Percentiles rank a stretch among this genome's conserved stretches.
Conservation (phyloP, 495 filamentous ascomycete species). For the Penicillium waksmanii region DNA sequence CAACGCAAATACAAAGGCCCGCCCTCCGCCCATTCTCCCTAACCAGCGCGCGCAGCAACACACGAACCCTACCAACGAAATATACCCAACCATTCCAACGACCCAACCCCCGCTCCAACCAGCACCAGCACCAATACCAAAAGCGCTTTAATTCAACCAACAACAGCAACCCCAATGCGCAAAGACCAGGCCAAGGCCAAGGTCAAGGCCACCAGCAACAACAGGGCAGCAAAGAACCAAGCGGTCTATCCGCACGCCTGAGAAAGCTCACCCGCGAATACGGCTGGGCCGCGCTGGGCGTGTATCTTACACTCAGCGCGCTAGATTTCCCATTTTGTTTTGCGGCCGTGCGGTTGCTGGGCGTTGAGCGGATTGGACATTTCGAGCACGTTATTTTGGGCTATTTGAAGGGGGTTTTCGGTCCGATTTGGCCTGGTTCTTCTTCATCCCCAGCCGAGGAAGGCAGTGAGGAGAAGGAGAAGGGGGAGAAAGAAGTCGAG, state of each 20-base stretch:
- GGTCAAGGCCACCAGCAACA: background rate
- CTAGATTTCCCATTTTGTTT: constrained; percentile 97
- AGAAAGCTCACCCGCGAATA: constrained; percentile 90
- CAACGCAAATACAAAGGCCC: no score
- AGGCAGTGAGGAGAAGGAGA: constrained; percentile 11
- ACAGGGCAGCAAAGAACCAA: constrained; percentile 36
- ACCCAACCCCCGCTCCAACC: background rate
- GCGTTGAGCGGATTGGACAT: constrained; percentile 80
- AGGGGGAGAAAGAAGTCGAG: no score
- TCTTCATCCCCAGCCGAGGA: constrained; percentile 13
- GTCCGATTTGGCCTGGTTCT: constrained; percentile 38
- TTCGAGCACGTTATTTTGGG: constrained; percentile 54
- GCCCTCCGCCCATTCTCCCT: no score
- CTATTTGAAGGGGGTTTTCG: constrained; percentile 35
- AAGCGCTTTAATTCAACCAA: background rate
- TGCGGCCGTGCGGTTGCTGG: constrained; percentile 77
- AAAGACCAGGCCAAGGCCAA: constrained; percentile 5
- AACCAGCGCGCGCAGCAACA: no score
- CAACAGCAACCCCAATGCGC: constrained; percentile 4
- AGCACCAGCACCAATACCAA: background rate
- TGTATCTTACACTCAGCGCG: constrained; percentile 81
- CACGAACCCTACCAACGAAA: no score
- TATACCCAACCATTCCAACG: background rate
- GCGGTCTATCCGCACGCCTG: constrained; percentile 68
- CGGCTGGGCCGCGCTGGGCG: constrained; percentile 89